Conservation (phyloP, 2,329 filamentous ascomycete species). For the Exophiala dermatitidis region DNA sequence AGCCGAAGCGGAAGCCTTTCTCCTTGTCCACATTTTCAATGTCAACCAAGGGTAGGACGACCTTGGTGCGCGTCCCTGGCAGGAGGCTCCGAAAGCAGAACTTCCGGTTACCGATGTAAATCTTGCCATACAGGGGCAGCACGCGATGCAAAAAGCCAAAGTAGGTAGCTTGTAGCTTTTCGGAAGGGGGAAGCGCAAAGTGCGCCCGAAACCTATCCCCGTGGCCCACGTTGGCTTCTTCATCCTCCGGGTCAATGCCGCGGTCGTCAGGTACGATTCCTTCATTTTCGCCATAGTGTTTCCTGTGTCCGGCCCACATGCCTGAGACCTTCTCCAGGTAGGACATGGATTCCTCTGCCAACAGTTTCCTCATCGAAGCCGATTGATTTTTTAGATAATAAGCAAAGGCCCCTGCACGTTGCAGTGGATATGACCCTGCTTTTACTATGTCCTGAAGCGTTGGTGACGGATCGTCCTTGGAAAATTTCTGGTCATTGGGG, state of each 20-base stretch:
- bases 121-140: conserved; percentile 87
- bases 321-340: conserved; percentile 95
- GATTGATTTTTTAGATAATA: conserved; percentile 73
- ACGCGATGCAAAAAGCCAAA: conserved; percentile 89
- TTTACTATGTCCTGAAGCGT: conserved; percentile 53
- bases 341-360: conserved; percentile 88
- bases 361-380: conserved; percentile 69
- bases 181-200: conserved; percentile 77
- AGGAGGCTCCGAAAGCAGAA: conserved; percentile 92
- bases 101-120: conserved; percentile 80
- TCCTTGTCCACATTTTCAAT: conserved; percentile 92
- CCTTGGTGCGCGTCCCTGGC: conserved; percentile 81
- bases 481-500: conserved; percentile 3
- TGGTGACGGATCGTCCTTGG: conserved; percentile 33
- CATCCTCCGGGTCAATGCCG: conserved; percentile 49
- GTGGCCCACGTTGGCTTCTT: conserved; percentile 47
- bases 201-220: conserved; percentile 72
- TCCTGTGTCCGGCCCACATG: conserved; percentile 88
- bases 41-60: conserved; percentile 83
- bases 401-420: conserved; percentile 74
- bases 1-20: conserved; percentile 87
- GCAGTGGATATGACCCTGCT: conserved; percentile 67
- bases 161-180: conserved; percentile 80
- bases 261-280: conserved; percentile 60
- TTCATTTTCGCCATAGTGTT: conserved; percentile 75